Conservation (phyloP, 2,329 filamentous ascomycete species). For the Tolypocladium sp. region DNA sequence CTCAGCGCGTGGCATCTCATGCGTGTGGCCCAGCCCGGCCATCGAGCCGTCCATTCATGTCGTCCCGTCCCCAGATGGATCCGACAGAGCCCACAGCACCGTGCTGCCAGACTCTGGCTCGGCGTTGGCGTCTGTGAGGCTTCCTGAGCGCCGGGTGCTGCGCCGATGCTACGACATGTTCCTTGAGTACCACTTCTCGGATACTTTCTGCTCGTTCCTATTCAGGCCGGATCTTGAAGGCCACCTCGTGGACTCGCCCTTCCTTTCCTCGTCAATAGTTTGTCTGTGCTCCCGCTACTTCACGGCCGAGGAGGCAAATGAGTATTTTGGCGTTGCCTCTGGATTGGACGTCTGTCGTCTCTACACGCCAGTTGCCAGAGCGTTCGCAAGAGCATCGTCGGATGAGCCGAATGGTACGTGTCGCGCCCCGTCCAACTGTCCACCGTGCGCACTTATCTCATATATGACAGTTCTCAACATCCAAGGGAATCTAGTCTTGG, state of each 20-base stretch:
- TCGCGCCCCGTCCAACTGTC: too few species aligned
- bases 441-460: not conserved
- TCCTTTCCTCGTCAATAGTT: slow-evolving; percentile 5
- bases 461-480: slow-evolving; percentile 7
- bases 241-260: slow-evolving; percentile 4
- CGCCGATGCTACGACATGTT: slow-evolving; percentile 4
- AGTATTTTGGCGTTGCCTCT: slow-evolving; percentile 1
- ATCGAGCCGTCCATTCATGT: not conserved
- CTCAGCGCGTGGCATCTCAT: not conserved
- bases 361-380: not conserved
- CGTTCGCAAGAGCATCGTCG: slow-evolving; percentile 3
- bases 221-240: slow-evolving; percentile 10
- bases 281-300: slow-evolving; percentile 8
- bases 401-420: slow-evolving; percentile 6
- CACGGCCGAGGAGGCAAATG: not conserved
- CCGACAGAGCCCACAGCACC: not conserved
- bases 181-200: slow-evolving; percentile 9
- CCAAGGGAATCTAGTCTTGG: slow-evolving; percentile 10
- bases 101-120: not conserved
- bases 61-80: not conserved
- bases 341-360: not conserved
- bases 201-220: slow-evolving; percentile 11
- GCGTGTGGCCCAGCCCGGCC: not conserved
- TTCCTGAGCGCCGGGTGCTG: slow-evolving; percentile 1
- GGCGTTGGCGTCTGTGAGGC: not conserved